Base-by-base conservation (phyloP, 768 basidiomycete species). In the Pleurotus djamor region DNA sequence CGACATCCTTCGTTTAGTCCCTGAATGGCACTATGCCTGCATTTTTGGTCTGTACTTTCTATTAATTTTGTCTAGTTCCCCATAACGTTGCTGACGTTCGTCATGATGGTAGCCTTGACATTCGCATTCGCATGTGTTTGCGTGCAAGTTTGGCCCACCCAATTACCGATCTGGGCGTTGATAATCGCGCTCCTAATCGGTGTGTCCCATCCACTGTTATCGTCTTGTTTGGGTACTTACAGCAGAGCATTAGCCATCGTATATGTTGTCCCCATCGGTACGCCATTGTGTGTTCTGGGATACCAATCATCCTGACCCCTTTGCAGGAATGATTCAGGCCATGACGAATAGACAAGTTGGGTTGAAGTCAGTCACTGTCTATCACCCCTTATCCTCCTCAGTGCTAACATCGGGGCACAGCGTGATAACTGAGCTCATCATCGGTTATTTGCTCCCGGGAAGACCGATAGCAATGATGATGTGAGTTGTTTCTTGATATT, bases 261-360 rank as follows among this genome's bases (percentile, higher is more conserved):
- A 36, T 91, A 91, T 64, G 77, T 87, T 44, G 77, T 93, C 34
- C 91, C 91, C 12, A 83, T 88, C 57, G 90, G 88, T 63, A 73
- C 76, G 76, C 70, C 69, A 60, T 60, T 16, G 17, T 35, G 17
- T 28, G 12, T 48, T 16, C 51, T 44, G 49, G 21, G 28, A 45
- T 37, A 45, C 32, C 21, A 13, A 21, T 48, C 13, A 48, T 8
- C 17, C 5, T 1, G 35, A 10, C 14, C 47, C 55, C 28, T 17
- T 21, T 50, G 35, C 52, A 74, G 76, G 77, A 63, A 86, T 91
- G 83, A 90, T 92, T 60, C 86, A 91, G 64, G 89, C 89, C 1
- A 83, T 91, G 63, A 92, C 91, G 34, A 92, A 92, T 69, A 86
- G 89, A 65, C 87, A 91, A 70, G 78, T 91, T 57, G 88, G 67